Evolutionary conservation across 2,329 filamentous ascomycete genomes (phyloP).

Genomic region (Cercospora sp.): DNA sequence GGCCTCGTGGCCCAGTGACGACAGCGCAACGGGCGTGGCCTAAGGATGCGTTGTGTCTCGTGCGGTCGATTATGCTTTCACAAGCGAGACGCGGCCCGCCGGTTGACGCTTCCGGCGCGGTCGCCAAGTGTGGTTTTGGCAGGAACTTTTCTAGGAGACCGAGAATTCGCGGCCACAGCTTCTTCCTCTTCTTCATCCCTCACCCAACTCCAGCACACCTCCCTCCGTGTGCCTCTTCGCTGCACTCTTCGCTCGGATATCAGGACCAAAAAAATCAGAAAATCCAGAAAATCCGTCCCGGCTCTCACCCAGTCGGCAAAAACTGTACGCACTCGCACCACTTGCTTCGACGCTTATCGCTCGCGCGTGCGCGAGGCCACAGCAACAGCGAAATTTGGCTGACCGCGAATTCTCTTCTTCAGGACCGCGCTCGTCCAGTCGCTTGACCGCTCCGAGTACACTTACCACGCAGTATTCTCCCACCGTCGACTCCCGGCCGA

Average conservation of each 20-base stretch:
- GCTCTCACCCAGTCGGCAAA: constrained; percentile 29
- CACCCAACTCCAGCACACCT: constrained; percentile 12
- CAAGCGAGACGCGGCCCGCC: constrained; percentile 8
- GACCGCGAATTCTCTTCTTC: neutral
- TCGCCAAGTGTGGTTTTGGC: constrained; percentile 11
- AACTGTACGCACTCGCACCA: constrained; percentile 11
- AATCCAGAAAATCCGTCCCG: constrained; percentile 36
- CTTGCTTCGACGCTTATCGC: neutral
- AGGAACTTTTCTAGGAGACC: constrained; percentile 6
- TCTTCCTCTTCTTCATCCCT: constrained; percentile 2
- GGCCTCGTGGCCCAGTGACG: neutral
- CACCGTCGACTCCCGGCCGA: constrained; percentile 1
- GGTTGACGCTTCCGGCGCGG: neutral
- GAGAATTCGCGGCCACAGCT: constrained; percentile 10
- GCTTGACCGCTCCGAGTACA: constrained; percentile 8
- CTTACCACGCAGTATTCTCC: neutral
- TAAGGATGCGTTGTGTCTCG: neutral
- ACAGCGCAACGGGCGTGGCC: neutral
- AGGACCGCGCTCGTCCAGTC: constrained; percentile 18
- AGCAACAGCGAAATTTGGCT: constrained; percentile 14
- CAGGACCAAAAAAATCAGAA: constrained; percentile 44
- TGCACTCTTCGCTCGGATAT: constrained; percentile 25
- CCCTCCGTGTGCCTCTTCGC: constrained; percentile 18
- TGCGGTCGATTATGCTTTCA: neutral
- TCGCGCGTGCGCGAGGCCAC: neutral